These are phyloP conservation scores for Abelmoschus esculentus DNA, from an alignment of 345 rosid genomes.

Conservation along the genomic window DNA sequence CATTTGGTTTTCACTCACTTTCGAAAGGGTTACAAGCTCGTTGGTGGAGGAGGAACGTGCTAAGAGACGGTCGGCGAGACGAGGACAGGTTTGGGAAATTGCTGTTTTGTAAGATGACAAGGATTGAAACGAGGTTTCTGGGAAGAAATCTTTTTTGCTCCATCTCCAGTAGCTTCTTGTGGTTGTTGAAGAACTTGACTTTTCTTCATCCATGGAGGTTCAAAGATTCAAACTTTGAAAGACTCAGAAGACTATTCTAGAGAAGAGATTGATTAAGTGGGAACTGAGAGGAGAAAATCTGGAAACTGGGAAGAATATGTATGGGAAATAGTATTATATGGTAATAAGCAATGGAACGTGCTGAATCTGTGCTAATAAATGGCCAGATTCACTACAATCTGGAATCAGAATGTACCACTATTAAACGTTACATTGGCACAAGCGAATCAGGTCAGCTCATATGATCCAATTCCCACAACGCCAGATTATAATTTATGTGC, in stretches of 20 bases:
- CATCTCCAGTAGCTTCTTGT: conserved; percentile 67
- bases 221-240: background rate
- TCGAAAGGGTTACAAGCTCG: conserved; percentile 57
- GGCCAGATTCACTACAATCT: no score
- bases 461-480: background rate
- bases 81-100: conserved; percentile 55
- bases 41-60: conserved; percentile 62
- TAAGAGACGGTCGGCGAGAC: conserved; percentile 67
- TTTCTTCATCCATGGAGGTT: conserved; percentile 5
- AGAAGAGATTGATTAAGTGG: background rate
- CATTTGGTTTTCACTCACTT: conserved; percentile 69
- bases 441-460: background rate
- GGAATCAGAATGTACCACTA: no score
- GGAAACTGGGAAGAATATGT: background rate
- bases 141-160: conserved; percentile 74
- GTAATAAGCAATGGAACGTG: no score
- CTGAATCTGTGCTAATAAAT: background rate
- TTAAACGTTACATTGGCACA: background rate
- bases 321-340: no score
- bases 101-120: conserved; percentile 56
- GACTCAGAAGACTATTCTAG: background rate
- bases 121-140: conserved; percentile 60
- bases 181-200: conserved; percentile 9
- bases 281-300: background rate
- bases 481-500: background rate